phyloP scores from a whole-genome alignment of 2,329 filamentous ascomycete genomes.

The Pseudocercospora crystallina region DNA sequence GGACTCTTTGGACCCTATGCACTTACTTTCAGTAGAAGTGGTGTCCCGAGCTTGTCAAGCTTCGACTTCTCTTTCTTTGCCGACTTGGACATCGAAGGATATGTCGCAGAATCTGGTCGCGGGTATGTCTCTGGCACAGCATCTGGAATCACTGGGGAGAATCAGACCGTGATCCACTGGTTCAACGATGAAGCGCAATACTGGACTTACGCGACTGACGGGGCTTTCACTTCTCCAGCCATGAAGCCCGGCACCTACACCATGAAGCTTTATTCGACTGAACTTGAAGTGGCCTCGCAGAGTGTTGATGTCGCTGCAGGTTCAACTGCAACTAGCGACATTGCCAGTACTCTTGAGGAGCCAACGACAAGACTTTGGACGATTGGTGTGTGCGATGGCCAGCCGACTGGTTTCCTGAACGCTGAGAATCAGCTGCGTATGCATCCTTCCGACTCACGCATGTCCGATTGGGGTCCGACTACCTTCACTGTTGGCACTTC shows the following conservation, averaged over 20 bases:
- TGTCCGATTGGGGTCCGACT: slow-evolving; percentile 11
- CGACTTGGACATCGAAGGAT: slow-evolving; percentile 58
- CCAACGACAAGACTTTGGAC: slow-evolving; percentile 57
- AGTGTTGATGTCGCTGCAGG: slow-evolving; percentile 54
- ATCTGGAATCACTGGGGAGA: slow-evolving; percentile 54
- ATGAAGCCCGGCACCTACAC: slow-evolving; percentile 70
- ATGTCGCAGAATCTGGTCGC: slow-evolving; percentile 55
- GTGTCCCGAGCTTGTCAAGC: slow-evolving; percentile 47
- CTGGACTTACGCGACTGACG: slow-evolving; percentile 59
- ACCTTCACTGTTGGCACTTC: slow-evolving; percentile 12
- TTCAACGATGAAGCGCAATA: slow-evolving; percentile 63
- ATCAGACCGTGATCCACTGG: slow-evolving; percentile 65
- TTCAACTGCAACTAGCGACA: slow-evolving; percentile 49
- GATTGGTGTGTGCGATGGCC: slow-evolving; percentile 66
- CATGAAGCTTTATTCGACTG: slow-evolving; percentile 64
- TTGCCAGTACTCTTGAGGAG: slow-evolving; percentile 50
- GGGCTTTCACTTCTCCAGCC: slow-evolving; percentile 61
- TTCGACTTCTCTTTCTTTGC: slow-evolving; percentile 61
- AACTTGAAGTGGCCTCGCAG: slow-evolving; percentile 55
- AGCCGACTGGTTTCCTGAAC: slow-evolving; percentile 61
- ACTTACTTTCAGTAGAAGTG: slow-evolving; percentile 59
- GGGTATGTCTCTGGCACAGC: slow-evolving; percentile 63
- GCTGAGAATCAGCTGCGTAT: slow-evolving; percentile 66
- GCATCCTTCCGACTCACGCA: slow-evolving; percentile 57
- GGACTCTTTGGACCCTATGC: slow-evolving; percentile 67